phyloP scores from a whole-genome alignment of 176 grass and related monocot genomes.

The Dactylis glomerata region DNA sequence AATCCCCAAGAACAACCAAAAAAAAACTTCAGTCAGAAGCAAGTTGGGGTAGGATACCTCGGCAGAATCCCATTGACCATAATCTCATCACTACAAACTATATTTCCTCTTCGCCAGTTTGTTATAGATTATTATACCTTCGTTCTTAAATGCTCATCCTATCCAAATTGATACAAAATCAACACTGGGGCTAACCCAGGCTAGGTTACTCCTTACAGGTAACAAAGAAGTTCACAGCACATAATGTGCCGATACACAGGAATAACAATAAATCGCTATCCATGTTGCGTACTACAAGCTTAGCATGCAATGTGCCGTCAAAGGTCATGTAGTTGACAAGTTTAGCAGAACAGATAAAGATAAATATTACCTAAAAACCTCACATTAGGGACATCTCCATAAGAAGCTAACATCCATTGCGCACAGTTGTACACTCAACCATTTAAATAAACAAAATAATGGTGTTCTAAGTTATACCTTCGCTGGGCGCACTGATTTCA shows the following conservation, averaged over 20 bases:
- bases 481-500: neutral
- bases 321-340: neutral
- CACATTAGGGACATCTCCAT: neutral
- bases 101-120: neutral
- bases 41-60: neutral
- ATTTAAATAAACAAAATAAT: neutral
- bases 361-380: neutral
- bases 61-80: neutral
- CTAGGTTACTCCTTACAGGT: neutral
- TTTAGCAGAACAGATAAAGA: neutral
- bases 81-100: neutral
- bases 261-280: neutral
- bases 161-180: neutral
- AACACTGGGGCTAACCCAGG: neutral
- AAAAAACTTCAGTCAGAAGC: neutral
- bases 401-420: neutral
- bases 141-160: neutral
- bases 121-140: neutral
- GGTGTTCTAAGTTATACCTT: neutral
- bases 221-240: neutral
- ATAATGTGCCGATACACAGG: neutral
- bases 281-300: neutral
- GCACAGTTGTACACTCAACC: neutral
- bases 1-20: neutral
- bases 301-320: neutral